Percentiles rank a stretch among this genome's conserved stretches.
Conservation (phyloP, 1,139 yeast species). For the Yamadazyma pseudoaaseri region DNA sequence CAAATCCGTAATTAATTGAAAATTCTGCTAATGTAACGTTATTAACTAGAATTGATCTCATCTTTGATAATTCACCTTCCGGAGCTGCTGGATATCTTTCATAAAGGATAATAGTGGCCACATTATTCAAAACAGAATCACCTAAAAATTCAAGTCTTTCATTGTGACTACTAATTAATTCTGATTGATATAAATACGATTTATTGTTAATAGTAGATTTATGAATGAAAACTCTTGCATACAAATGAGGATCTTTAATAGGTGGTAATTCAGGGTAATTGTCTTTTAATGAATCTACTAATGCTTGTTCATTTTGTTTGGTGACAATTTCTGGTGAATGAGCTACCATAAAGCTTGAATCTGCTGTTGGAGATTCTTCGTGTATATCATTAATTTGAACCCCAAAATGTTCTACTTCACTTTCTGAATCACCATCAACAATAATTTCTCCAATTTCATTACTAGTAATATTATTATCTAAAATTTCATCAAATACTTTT, state of each 20-base stretch:
- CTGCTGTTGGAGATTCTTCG: neutral
- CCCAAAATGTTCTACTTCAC: neutral
- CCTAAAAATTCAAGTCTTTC: conserved; percentile 94
- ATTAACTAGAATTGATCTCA: conserved; percentile 71
- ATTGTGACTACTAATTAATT: conserved; percentile 65
- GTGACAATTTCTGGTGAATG: neutral
- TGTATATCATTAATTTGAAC: neutral
- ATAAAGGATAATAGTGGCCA: conserved; percentile 68
- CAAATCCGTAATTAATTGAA: conserved; percentile 70
- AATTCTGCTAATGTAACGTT: conserved; percentile 73
- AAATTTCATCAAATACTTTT: conserved; percentile 47
- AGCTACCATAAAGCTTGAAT: neutral
- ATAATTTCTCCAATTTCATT: neutral
- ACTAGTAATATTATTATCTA: conserved; percentile 18
- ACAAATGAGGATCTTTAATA: conserved; percentile 58
- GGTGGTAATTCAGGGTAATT: conserved; percentile 62
- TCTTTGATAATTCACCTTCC: conserved; percentile 79
- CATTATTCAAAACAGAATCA: conserved; percentile 78
- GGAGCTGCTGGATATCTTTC: conserved; percentile 63
- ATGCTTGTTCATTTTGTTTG: neutral
- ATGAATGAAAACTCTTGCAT: conserved; percentile 77
- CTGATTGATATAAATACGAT: conserved; percentile 53
- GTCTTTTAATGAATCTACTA: conserved; percentile 1
- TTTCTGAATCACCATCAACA: neutral
- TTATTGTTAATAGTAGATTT: conserved; percentile 67